A percentile compares a stretch with the other conserved stretches of the same genome.
Evolutionary conservation across 768 basidiomycete species (phyloP).

Genomic region (Kwoniella dejecticola): DNA sequence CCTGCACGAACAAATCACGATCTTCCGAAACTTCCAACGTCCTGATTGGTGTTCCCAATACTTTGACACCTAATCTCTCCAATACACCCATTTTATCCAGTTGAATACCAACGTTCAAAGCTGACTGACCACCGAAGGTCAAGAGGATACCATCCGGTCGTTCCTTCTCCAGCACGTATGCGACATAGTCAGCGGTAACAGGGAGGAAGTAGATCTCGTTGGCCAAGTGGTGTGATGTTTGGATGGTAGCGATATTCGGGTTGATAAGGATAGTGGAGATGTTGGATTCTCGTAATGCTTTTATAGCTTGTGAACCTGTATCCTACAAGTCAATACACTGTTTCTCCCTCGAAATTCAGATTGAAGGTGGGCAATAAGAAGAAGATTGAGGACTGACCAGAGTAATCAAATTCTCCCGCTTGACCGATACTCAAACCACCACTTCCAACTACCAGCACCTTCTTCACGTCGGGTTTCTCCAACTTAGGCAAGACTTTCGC

Average conservation of each 20-base stretch:
- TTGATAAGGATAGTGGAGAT: conserved; percentile 94
- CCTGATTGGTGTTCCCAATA: conserved; percentile 90
- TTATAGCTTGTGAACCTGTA: conserved; percentile 90
- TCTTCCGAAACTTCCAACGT: conserved; percentile 97
- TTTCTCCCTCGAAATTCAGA: no score
- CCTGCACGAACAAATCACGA: conserved; percentile 91
- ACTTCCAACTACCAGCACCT: conserved; percentile 92
- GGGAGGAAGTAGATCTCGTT: conserved; percentile 97
- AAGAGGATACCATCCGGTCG: conserved; percentile 94
- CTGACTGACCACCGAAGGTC: conserved; percentile 97
- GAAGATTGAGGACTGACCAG: conserved; percentile 59
- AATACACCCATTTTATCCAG: conserved; percentile 95
- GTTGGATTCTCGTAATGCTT: conserved; percentile 93
- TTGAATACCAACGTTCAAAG: conserved; percentile 94
- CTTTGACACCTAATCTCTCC: conserved; percentile 86
- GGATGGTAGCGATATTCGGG: conserved; percentile 99
- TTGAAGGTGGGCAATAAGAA: no score
- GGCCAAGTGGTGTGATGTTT: conserved; percentile 96
- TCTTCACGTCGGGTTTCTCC: conserved; percentile 85
- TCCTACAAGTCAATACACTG: background rate
- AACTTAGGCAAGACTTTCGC: conserved; percentile 92
- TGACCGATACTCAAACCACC: conserved; percentile 97
- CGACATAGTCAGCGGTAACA: conserved; percentile 94
- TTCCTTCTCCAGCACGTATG: conserved; percentile 97
- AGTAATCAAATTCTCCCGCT: conserved; percentile 99